Evolutionary conservation across 2,329 filamentous ascomycete species (phyloP).

Genomic region (Aspergillus intermedius): DNA sequence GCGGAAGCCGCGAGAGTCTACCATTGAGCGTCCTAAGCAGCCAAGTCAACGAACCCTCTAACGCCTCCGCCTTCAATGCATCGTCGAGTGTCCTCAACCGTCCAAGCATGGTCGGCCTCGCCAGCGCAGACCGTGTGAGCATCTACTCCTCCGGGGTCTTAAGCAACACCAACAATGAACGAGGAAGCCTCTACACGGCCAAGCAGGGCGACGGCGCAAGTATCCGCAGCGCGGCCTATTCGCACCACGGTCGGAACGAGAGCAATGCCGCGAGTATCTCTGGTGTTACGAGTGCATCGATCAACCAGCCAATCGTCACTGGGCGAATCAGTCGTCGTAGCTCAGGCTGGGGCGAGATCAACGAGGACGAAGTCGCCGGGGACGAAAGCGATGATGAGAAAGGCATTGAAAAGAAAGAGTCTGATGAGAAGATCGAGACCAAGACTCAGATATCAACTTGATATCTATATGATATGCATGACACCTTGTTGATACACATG

Average conservation of each 20-base stretch:
- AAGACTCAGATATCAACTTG: constrained; percentile 5
- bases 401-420: constrained; percentile 28
- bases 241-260: constrained; percentile 67
- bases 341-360: constrained; percentile 41
- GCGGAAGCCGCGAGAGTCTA: constrained; percentile 57
- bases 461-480: too few relatives aligned
- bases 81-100: constrained; percentile 37
- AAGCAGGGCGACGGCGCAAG: constrained; percentile 63
- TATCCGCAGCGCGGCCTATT: constrained; percentile 67
- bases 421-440: constrained; percentile 6
- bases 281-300: constrained; percentile 44
- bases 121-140: constrained; percentile 54
- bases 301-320: constrained; percentile 23
- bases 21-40: constrained; percentile 57
- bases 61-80: constrained; percentile 34
- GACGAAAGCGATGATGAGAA: constrained; percentile 25
- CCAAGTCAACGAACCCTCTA: constrained; percentile 42
- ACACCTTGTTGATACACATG: too few relatives aligned
- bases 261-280: constrained; percentile 70
- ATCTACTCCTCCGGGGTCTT: constrained; percentile 68
- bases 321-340: constrained; percentile 38
- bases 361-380: constrained; percentile 12
- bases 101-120: constrained; percentile 48
- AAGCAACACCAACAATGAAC: constrained; percentile 61
- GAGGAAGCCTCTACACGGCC: constrained; percentile 73